Base-by-base conservation (phyloP, 768 basidiomycete species). In the Coprinopsis marcescibilis region DNA sequence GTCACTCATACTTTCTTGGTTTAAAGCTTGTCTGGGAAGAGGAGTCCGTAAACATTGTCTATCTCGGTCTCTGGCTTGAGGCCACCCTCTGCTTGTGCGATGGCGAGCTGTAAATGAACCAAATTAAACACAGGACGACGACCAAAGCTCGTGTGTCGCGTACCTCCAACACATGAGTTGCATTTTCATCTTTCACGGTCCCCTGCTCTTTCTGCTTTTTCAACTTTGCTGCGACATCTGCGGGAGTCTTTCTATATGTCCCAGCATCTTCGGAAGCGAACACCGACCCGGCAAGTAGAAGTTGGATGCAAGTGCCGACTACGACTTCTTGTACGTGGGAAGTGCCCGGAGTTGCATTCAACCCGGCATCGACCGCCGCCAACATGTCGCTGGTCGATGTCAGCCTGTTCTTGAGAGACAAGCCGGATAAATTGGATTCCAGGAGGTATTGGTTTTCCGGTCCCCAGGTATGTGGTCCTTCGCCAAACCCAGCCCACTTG, bases 301-400 rank as follows among this genome's bases (percentile, higher is more conserved):
- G 44, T 32, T 55, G 54, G 19, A 55, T 55, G 40, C 54, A 52
- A 8, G 51, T 21, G 24, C 54, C 51, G 4, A 52, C 40, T 6
- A 55, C 48, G 32, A 49, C 20, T 13, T 52, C 40, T 34, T 55
- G 46, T 21, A 48, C 39, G 15, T 23, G 24, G 13, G 12, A 7
- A 14, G 40, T 39, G 20, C 40, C 7, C 19, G 17, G 19, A 11
- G 21, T 24, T 10, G 46, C 23, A 35, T 49, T 39, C 39, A 54
- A 46, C 17, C 53, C 46, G 24, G 37, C 38, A 23, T 29, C 29
- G 20, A 52, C 48, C 29, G 30, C 29, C 13, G 32, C 32, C 15
- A 21, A 45, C 33, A 29, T 24, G 19, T 52, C 43, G 25, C 35
- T 19, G 15, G 20, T 17, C 20, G 4, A 19, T 21, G 38, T 46